A percentile compares a stretch with the other conserved stretches of the same genome.
Conservation (phyloP, 352 stramenopile genomes). For the Phytophthora gonapodyides region DNA sequence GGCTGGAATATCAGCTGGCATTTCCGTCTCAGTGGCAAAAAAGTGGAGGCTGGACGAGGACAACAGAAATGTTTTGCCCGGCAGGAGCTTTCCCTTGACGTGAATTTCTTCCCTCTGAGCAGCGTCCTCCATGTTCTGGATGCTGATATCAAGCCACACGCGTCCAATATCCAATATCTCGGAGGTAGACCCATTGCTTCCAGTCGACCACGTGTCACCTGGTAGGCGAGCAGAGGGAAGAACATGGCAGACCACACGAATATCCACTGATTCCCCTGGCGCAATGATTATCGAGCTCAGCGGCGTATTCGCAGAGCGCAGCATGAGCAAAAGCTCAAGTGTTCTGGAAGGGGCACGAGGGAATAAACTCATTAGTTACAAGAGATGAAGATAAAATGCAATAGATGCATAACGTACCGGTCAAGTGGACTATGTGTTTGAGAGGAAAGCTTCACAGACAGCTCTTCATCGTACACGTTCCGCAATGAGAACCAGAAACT, state of each 20-base stretch:
- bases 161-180: slow-evolving; percentile 69
- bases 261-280: slow-evolving; percentile 82
- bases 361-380: slow-evolving; percentile 15
- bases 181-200: slow-evolving; percentile 37
- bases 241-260: slow-evolving; percentile 82
- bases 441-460: slow-evolving; percentile 67
- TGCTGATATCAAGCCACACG: slow-evolving; percentile 69
- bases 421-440: slow-evolving; percentile 46
- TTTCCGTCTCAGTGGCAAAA: slow-evolving; percentile 65
- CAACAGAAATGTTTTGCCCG: slow-evolving; percentile 83
- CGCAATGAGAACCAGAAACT: slow-evolving; percentile 87
- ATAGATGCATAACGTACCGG: slow-evolving; percentile 39
- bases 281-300: slow-evolving; percentile 66
- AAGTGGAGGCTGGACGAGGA: slow-evolving; percentile 83
- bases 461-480: slow-evolving; percentile 88
- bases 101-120: slow-evolving; percentile 69
- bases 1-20: slow-evolving; percentile 51
- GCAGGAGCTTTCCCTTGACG: slow-evolving; percentile 75
- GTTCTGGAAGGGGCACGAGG: slow-evolving; percentile 40
- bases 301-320: slow-evolving; percentile 81
- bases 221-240: slow-evolving; percentile 66
- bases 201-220: slow-evolving; percentile 44
- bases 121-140: slow-evolving; percentile 65
- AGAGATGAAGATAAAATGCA: neutral
- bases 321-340: slow-evolving; percentile 75